phyloP scores from a whole-genome alignment of 1,284 basidiomycete species.

The Fomes fomentarius region DNA sequence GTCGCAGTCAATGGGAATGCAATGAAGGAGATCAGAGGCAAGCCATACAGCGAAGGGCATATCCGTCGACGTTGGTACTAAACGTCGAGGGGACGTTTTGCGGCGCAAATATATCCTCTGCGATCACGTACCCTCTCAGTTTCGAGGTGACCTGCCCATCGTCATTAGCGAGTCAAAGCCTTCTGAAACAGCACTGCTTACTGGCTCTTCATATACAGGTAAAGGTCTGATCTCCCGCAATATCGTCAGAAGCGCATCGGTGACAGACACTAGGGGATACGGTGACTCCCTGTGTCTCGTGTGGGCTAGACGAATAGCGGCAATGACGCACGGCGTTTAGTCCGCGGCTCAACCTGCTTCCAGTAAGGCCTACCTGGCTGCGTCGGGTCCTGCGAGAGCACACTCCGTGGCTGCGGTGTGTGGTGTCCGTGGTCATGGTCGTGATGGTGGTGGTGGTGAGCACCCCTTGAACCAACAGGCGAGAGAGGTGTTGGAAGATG shows the following conservation, averaged over 20 bases:
- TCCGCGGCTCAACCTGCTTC: slow-evolving; percentile 9
- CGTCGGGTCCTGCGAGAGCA: slow-evolving; percentile 71
- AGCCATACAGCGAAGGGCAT: slow-evolving; percentile 71
- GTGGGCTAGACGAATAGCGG: slow-evolving; percentile 46
- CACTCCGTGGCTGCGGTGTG: slow-evolving; percentile 52
- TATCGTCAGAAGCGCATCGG: slow-evolving; percentile 65
- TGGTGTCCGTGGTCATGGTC: slow-evolving; percentile 48
- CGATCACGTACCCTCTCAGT: slow-evolving; percentile 71
- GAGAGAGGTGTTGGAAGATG: not conserved
- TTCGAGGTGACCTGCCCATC: slow-evolving; percentile 51
- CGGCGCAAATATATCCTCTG: slow-evolving; percentile 71
- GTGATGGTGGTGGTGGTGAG: slow-evolving; percentile 31
- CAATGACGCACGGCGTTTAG: slow-evolving; percentile 7
- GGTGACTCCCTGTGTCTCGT: slow-evolving; percentile 75
- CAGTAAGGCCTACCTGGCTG: slow-evolving; percentile 52
- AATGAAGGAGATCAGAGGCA: not conserved
- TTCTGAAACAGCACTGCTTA: slow-evolving; percentile 16
- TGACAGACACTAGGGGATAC: slow-evolving; percentile 71
- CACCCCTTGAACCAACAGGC: no score
- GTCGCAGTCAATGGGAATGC: not conserved
- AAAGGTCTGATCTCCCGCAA: slow-evolving; percentile 52
- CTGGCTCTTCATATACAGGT: slow-evolving; percentile 31
- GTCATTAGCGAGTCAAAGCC: not conserved
- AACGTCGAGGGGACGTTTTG: slow-evolving; percentile 62
- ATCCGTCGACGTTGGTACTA: slow-evolving; percentile 89